phyloP scores from a whole-genome alignment of 208 protist species.

The Leishmania martiniquensis region DNA sequence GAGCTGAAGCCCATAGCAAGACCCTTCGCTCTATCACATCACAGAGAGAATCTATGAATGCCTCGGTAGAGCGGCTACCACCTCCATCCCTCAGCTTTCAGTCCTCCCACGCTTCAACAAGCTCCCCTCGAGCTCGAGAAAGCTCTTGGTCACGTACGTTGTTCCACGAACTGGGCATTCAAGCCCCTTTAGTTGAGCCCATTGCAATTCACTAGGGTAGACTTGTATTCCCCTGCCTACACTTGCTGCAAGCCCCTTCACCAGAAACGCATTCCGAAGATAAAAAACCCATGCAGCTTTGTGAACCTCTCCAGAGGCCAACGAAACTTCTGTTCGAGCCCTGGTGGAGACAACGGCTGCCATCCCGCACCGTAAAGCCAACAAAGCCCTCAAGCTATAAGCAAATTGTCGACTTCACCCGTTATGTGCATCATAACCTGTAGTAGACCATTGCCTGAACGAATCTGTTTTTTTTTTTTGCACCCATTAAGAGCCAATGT shows the following conservation, averaged over 20 bases:
- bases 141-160: slow-evolving; percentile 13
- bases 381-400: slow-evolving; percentile 17
- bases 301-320: slow-evolving; percentile 57
- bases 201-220: neutral
- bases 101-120: neutral
- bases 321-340: slow-evolving; percentile 65
- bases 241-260: too few relatives aligned
- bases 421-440: slow-evolving; percentile 41
- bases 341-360: slow-evolving; percentile 10
- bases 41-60: neutral
- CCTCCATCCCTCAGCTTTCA: neutral
- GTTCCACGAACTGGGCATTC: slow-evolving; percentile 10
- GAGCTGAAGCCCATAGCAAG: neutral
- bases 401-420: neutral
- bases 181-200: neutral
- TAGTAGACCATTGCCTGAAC: neutral
- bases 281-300: slow-evolving; percentile 44
- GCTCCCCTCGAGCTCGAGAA: slow-evolving; percentile 10
- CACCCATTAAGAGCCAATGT: slow-evolving; percentile 36
- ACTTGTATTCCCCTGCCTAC: neutral
- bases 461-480: neutral
- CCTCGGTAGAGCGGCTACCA: neutral
- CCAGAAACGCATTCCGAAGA: slow-evolving; percentile 11
- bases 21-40: too few relatives aligned
- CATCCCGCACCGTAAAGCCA: slow-evolving; percentile 4